phyloP scores from a whole-genome alignment of 768 basidiomycete genomes.

The Suillus subalutaceus region DNA sequence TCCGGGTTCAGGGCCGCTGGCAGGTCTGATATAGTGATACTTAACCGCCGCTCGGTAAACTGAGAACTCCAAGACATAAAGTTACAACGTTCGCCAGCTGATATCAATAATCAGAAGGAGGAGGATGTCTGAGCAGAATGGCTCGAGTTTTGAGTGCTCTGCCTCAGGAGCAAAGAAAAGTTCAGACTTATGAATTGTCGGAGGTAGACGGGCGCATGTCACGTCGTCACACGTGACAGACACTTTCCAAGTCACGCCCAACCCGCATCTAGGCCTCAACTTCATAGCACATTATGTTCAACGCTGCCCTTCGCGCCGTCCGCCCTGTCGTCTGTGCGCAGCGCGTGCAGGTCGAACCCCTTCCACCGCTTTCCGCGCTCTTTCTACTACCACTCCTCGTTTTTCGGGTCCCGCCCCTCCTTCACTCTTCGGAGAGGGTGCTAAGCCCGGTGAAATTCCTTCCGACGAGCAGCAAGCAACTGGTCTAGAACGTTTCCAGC shows the following conservation, averaged over 20 bases:
- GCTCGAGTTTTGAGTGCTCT: neutral
- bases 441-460: conserved; percentile 73
- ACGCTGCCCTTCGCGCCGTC: conserved; percentile 27
- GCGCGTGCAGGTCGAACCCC: conserved; percentile 22
- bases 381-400: conserved; percentile 59
- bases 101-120: neutral
- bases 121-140: neutral
- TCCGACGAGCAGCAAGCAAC: conserved; percentile 91
- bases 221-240: conserved; percentile 27
- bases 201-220: conserved; percentile 18
- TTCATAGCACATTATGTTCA: conserved; percentile 28
- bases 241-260: conserved; percentile 26
- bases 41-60: neutral
- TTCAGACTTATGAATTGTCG: conserved; percentile 7
- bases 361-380: conserved; percentile 46
- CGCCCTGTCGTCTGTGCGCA: conserved; percentile 29
- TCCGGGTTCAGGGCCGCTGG: neutral
- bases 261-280: conserved; percentile 14
- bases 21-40: neutral
- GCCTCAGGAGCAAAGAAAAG: neutral
- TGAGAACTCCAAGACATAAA: neutral
- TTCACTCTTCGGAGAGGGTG: conserved; percentile 70
- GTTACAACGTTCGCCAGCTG: neutral
- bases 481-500: conserved; percentile 94
- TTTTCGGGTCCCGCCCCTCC: conserved; percentile 66